A percentile compares a stretch with the other conserved stretches of the same genome.
These are phyloP conservation scores for Candida yuanshanica DNA, from an alignment of 805 yeast genomes.

Conservation along the genomic window DNA sequence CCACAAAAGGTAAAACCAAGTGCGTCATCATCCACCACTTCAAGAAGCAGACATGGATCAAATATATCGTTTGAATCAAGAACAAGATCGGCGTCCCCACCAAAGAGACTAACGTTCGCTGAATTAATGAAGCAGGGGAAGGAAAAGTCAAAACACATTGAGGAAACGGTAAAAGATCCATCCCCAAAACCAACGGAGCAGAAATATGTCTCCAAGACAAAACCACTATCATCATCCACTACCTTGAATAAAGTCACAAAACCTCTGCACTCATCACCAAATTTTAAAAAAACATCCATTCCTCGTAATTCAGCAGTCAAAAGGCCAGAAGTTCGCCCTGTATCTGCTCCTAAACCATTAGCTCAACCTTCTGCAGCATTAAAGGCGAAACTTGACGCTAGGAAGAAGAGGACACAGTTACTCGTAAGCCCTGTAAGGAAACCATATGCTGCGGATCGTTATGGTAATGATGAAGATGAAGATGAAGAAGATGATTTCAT, in stretches of 20 bases:
- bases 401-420: slow-evolving; percentile 16
- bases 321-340: background rate
- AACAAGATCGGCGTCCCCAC: slow-evolving; percentile 16
- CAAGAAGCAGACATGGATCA: slow-evolving; percentile 1
- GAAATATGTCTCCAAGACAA: slow-evolving; percentile 7
- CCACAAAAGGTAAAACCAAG: slow-evolving; percentile 11
- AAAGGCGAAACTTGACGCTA: slow-evolving; percentile 37
- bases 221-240: slow-evolving; percentile 4
- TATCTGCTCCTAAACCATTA: slow-evolving; percentile 23
- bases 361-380: slow-evolving; percentile 57
- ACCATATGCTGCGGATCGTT: too few species aligned
- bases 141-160: slow-evolving; percentile 23
- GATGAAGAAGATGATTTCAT: slow-evolving; percentile 48
- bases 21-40: slow-evolving; percentile 3
- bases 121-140: slow-evolving; percentile 57
- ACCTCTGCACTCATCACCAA: too few species aligned
- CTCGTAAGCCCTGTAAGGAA: too few species aligned
- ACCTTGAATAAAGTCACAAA: too few species aligned
- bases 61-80: background rate
- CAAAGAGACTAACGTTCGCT: slow-evolving; percentile 44
- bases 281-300: too few species aligned
- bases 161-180: slow-evolving; percentile 14
- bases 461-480: slow-evolving; percentile 38
- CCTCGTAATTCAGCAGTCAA: background rate
- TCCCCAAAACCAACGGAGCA: slow-evolving; percentile 9